phyloP scores from a whole-genome alignment of 257 asterid genomes.

The Solanum sejunctum region DNA sequence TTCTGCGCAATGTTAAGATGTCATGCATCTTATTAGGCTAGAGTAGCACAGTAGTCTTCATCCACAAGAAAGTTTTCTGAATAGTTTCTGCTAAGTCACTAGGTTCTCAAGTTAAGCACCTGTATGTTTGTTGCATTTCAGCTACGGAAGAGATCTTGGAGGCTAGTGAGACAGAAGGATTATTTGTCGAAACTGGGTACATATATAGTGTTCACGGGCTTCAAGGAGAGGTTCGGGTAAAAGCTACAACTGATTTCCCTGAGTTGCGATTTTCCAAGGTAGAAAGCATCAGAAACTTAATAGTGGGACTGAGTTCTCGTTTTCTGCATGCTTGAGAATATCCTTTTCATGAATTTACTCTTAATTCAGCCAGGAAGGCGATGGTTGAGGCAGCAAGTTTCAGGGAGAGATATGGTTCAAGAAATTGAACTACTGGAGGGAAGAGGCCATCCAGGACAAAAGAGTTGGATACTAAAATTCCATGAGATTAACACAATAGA shows the following conservation, averaged over 20 bases:
- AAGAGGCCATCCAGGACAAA: slow-evolving; percentile 71
- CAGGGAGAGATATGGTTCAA: slow-evolving; percentile 57
- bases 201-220: slow-evolving; percentile 79
- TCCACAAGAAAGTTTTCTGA: not conserved
- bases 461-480: slow-evolving; percentile 73
- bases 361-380: slow-evolving; percentile 75
- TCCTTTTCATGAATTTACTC: not conserved
- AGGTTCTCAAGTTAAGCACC: not conserved
- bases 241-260: slow-evolving; percentile 70
- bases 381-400: slow-evolving; percentile 75
- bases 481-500: slow-evolving; percentile 50
- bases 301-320: not conserved
- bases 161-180: slow-evolving; percentile 25
- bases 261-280: slow-evolving; percentile 92
- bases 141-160: slow-evolving; percentile 43
- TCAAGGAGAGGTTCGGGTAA: slow-evolving; percentile 83
- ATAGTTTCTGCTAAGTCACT: not conserved
- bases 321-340: not conserved
- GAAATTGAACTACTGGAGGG: slow-evolving; percentile 84
- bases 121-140: slow-evolving; percentile 14
- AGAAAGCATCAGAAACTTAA: slow-evolving; percentile 3
- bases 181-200: slow-evolving; percentile 72
- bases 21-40: not conserved
- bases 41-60: not conserved
- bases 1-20: not conserved